Evolutionary conservation across 163 green algal genomes (phyloP).

Genomic region (Scenedesmus sp.): DNA sequence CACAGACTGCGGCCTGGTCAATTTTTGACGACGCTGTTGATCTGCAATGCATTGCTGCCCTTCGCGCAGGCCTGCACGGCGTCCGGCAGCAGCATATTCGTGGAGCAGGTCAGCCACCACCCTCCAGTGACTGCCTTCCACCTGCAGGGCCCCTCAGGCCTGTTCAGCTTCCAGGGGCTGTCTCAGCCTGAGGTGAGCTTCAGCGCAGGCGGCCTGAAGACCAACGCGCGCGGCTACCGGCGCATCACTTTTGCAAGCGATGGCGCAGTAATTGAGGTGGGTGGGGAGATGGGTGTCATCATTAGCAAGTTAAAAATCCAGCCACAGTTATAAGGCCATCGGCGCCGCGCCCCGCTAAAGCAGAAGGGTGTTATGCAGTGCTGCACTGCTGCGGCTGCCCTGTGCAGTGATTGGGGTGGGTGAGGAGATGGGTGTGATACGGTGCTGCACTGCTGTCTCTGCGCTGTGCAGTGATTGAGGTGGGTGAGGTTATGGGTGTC

Average conservation of each 20-base stretch:
- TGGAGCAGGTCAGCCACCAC: conserved; percentile 83
- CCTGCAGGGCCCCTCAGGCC: conserved; percentile 47
- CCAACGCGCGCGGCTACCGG: conserved; percentile 21
- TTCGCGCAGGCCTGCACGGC: neutral
- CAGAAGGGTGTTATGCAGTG: too few relatives aligned
- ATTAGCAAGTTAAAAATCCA: too few relatives aligned
- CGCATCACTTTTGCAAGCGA: conserved; percentile 25
- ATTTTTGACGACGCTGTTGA: neutral
- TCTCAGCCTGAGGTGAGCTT: conserved; percentile 27
- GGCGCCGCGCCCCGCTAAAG: too few relatives aligned
- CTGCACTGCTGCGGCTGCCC: too few relatives aligned
- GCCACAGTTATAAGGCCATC: too few relatives aligned
- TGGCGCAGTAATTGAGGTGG: conserved; percentile 10
- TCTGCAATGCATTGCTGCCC: neutral
- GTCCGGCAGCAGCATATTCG: conserved; percentile 59
- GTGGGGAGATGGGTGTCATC: neutral
- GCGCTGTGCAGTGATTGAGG: too few relatives aligned
- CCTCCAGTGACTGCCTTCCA: conserved; percentile 78
- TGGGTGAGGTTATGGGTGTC: too few relatives aligned
- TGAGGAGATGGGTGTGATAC: too few relatives aligned
- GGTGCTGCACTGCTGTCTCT: too few relatives aligned
- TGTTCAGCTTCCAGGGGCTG: conserved; percentile 26
- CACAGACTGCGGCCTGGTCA: too few relatives aligned
- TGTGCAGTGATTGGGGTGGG: too few relatives aligned
- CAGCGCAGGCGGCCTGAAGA: conserved; percentile 9